Percentiles rank a stretch among this genome's conserved stretches.
Evolutionary conservation across 1,284 basidiomycete species (phyloP).

Genomic region (Mycena sp.): DNA sequence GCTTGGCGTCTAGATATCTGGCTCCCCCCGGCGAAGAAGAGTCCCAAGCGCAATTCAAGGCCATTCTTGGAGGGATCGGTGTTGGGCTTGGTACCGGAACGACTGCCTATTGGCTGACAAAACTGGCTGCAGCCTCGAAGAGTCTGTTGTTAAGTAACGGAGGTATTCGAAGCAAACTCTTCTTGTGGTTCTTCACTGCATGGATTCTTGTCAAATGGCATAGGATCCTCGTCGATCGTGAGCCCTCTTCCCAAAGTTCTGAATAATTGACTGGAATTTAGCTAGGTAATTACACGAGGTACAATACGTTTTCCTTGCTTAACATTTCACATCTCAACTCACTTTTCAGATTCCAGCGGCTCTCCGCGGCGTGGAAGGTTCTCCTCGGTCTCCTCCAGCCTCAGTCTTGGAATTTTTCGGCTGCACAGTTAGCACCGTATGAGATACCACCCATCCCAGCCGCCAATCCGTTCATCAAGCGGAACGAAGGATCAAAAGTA

Average conservation of each 20-base stretch:
- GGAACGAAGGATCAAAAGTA: slow-evolving; percentile 2
- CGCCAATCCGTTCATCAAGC: slow-evolving; percentile 49
- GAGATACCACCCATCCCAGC: slow-evolving; percentile 46
- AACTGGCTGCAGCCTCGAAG: slow-evolving; percentile 17
- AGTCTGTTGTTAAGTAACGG: slow-evolving; percentile 2
- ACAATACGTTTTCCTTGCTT: slow-evolving; percentile 20
- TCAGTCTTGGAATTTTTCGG: slow-evolving; percentile 27
- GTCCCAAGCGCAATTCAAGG: slow-evolving; percentile 52
- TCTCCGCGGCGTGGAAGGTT: slow-evolving; percentile 50
- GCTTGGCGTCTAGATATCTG: slow-evolving; percentile 42
- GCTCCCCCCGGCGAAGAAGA: slow-evolving; percentile 51
- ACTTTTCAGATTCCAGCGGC: slow-evolving; percentile 39
- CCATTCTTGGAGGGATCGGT: slow-evolving; percentile 52
- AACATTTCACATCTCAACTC: slow-evolving; percentile 10
- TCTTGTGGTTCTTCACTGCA: slow-evolving; percentile 42
- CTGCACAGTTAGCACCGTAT: slow-evolving; percentile 41
- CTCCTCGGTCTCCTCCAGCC: slow-evolving; percentile 40
- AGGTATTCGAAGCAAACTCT: slow-evolving; percentile 17
- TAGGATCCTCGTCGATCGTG: slow-evolving; percentile 50
- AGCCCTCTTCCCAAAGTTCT: slow-evolving; percentile 26
- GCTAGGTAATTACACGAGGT: slow-evolving; percentile 50
- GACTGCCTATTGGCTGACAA: slow-evolving; percentile 25
- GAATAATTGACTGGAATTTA: slow-evolving; percentile 1
- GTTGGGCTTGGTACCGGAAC: slow-evolving; percentile 41
- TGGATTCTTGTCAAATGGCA: slow-evolving; percentile 58